A percentile compares a stretch with the other conserved stretches of the same genome.
phyloP scores from a whole-genome alignment of 208 protist species.

The Leishmania tarentolae region DNA sequence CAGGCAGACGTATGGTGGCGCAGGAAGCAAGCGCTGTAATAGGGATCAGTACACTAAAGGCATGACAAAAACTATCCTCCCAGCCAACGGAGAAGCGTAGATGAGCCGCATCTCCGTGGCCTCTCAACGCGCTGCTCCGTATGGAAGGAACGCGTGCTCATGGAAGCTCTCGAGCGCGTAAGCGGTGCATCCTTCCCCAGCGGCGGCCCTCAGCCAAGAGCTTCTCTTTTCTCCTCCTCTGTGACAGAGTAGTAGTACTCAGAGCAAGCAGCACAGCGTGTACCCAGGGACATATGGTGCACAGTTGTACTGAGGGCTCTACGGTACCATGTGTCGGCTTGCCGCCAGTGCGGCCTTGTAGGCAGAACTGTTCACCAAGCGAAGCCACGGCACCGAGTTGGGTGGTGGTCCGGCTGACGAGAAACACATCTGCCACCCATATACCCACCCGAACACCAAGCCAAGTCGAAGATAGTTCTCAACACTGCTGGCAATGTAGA shows the following conservation, averaged over 20 bases:
- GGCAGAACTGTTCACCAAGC: slow-evolving; percentile 41
- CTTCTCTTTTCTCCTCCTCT: neutral
- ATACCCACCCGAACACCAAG: slow-evolving; percentile 67
- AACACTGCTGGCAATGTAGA: slow-evolving; percentile 56
- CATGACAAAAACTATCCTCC: neutral
- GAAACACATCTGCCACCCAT: slow-evolving; percentile 83
- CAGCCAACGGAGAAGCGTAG: neutral
- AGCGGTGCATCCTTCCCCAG: neutral
- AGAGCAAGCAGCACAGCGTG: neutral
- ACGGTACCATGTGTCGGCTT: slow-evolving; percentile 13
- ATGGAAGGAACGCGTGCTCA: neutral
- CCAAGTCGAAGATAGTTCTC: slow-evolving; percentile 69
- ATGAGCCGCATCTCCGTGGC: neutral
- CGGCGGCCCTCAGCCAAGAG: neutral
- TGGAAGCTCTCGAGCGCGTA: neutral
- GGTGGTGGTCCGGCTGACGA: slow-evolving; percentile 39
- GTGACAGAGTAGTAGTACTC: neutral
- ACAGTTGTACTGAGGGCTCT: neutral
- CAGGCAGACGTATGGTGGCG: neutral
- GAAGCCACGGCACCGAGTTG: slow-evolving; percentile 59
- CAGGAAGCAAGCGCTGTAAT: neutral
- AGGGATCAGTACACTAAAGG: neutral
- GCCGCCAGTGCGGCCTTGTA: slow-evolving; percentile 17
- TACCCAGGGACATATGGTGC: neutral
- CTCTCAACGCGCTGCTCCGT: neutral